Evolutionary conservation across 2,329 filamentous ascomycete species (phyloP).

Genomic region (Colletotrichum destructivum): DNA sequence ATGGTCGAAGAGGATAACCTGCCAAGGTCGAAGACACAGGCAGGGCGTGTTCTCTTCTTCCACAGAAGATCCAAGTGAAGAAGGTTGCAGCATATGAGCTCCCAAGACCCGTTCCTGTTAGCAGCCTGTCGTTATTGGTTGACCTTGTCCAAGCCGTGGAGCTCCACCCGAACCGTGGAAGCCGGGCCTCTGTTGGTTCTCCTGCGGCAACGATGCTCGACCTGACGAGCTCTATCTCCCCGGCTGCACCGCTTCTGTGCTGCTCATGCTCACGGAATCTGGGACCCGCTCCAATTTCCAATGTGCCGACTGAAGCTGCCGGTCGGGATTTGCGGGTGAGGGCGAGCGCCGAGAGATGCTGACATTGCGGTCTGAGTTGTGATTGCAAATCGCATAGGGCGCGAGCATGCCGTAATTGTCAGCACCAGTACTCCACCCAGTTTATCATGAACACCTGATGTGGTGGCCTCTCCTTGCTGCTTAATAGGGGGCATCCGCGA

Average conservation of each 20-base stretch:
- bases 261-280: not conserved
- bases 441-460: no score
- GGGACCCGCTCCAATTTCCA: not conserved
- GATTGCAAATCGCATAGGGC: not conserved
- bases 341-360: not conserved
- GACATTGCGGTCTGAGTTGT: not conserved
- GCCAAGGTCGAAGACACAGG: not conserved
- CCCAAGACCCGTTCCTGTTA: not conserved
- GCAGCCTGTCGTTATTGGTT: not conserved
- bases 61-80: not conserved
- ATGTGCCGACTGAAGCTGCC: constrained; percentile 6
- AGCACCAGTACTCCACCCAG: not conserved
- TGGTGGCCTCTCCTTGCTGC: no score
- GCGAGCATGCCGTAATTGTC: not conserved
- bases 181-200: constrained; percentile 4
- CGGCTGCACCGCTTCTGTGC: not conserved
- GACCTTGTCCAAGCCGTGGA: constrained; percentile 17
- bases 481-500: no score
- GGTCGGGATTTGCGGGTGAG: not conserved
- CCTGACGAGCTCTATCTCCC: not conserved
- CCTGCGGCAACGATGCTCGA: constrained; percentile 5
- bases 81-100: constrained; percentile 13
- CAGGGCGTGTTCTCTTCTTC: not conserved
- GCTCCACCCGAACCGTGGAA: constrained; percentile 33
- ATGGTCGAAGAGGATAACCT: not conserved